Evolutionary conservation across 768 basidiomycete species (phyloP), one percentile per base, ranked within the genome.

Genomic region (Pleurotus pulmonarius): DNA sequence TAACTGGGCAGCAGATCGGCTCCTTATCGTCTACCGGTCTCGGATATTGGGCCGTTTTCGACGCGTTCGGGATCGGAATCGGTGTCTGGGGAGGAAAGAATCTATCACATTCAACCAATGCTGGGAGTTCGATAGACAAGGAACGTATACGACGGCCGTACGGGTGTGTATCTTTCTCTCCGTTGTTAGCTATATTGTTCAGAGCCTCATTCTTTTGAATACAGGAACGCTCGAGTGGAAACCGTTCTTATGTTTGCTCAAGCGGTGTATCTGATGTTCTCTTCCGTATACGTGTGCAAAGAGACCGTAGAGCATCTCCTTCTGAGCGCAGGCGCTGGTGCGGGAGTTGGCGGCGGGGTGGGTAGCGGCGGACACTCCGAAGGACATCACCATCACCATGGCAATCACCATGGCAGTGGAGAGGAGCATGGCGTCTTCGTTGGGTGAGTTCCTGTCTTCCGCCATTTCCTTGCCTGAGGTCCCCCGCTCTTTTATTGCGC

Each of bases 41-140:
- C 15, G 97, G 96, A 0, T 99, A 99, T 67, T 90, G 96, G 86
- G 85, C 96, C 20, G 94, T 98, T 1, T 99, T 98, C 65, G 96
- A 98, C 67, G 83, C 94, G 3, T 76, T 94, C 59, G 95, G 95
- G 0, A 81, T 96, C 4, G 84, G 68, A 20, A 76, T 70, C 41
- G 71, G 72, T 8, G 69, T 83, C 3, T 57, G 83, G 22, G 75
- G 79, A 18, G 68, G 69, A 5, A 40, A 53, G 24, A 15, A 53
- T 38, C 39, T 53, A 3, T 82, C 78, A 69, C 65, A 83, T 46
- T 70, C 67, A 16, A 56, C 60, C 15, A 49, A 44, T 29, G 58
- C 56, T 12, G 59, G 61, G 61, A 22, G 63, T 57, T 49, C 56
- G 49, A 63, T 45, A 34, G 63, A 64, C n/a, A 71, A 59, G 59